Percentiles rank a stretch among this genome's conserved stretches.
Conservation (phyloP, 495 filamentous ascomycete genomes). For the Neurospora tetraspora region DNA sequence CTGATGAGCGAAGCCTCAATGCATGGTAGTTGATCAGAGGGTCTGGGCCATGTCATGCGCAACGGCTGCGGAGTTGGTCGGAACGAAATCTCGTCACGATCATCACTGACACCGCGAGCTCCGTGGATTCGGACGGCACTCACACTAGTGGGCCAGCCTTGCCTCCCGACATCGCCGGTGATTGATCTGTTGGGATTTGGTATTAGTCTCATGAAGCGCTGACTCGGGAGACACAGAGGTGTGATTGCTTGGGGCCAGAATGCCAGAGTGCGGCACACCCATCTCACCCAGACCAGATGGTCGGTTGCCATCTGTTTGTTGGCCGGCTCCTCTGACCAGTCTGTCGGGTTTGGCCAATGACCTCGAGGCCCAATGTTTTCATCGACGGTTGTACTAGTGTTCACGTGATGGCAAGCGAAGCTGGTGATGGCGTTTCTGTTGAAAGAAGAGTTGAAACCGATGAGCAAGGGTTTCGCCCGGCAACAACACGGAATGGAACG, state of each 20-base stretch:
- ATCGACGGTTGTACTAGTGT: not conserved
- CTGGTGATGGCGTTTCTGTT: not conserved
- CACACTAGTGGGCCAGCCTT: not conserved
- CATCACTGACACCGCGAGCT: not conserved
- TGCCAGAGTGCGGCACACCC: not conserved
- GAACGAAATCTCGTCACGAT: conserved; percentile 10
- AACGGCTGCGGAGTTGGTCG: conserved; percentile 2
- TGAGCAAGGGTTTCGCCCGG: conserved; percentile 1
- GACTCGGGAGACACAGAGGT: conserved; percentile 7
- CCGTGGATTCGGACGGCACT: not conserved
- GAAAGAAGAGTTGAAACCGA: not conserved
- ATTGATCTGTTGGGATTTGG: not conserved
- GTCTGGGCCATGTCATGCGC: conserved; percentile 21
- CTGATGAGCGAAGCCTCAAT: conserved; percentile 10
- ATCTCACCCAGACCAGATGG: not conserved
- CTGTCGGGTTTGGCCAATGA: not conserved
- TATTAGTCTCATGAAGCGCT: conserved; percentile 12
- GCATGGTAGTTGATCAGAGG: conserved; percentile 16
- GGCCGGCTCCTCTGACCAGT: not conserved
- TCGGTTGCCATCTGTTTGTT: not conserved
- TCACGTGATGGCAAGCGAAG: not conserved
- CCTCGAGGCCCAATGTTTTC: not conserved
- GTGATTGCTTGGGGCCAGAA: conserved; percentile 1
- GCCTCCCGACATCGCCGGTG: not conserved
- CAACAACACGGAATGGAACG: not conserved